Evolutionary conservation across 148 eudicot species (phyloP).

Genomic region (Chenopodium quinoa): DNA sequence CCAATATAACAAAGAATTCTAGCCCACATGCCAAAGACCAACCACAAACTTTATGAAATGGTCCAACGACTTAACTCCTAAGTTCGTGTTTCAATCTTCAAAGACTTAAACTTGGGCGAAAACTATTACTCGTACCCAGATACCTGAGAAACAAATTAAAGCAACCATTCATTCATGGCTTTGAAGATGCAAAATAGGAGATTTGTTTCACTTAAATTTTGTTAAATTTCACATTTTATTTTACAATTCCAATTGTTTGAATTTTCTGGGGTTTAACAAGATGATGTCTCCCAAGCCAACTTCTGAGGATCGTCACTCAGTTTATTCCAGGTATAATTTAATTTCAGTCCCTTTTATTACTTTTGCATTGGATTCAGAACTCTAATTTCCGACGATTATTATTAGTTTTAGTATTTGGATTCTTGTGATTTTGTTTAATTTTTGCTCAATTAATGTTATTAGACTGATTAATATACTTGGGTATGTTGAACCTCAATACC

Average conservation of each 20-base stretch:
- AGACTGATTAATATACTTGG: constrained; percentile 7
- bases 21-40: no score
- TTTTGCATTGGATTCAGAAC: constrained; percentile 21
- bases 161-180: neutral
- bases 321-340: constrained; percentile 26
- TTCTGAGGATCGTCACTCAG: constrained; percentile 32
- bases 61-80: no score
- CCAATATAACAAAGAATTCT: no score
- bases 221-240: neutral
- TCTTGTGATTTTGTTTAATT: constrained; percentile 3
- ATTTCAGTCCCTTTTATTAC: constrained; percentile 4
- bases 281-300: constrained; percentile 41
- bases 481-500: constrained; percentile 8
- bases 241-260: neutral
- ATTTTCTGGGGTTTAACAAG: constrained; percentile 13
- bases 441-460: neutral
- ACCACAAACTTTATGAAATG: no score
- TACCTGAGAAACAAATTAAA: neutral
- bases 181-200: neutral
- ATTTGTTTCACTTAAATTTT: neutral
- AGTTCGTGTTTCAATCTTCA: no score
- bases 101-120: neutral
- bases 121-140: neutral
- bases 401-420: constrained; percentile 17
- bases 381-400: constrained; percentile 2